Conservation (phyloP, 2,329 filamentous ascomycete species). For the Diaporthe citrichinensis region DNA sequence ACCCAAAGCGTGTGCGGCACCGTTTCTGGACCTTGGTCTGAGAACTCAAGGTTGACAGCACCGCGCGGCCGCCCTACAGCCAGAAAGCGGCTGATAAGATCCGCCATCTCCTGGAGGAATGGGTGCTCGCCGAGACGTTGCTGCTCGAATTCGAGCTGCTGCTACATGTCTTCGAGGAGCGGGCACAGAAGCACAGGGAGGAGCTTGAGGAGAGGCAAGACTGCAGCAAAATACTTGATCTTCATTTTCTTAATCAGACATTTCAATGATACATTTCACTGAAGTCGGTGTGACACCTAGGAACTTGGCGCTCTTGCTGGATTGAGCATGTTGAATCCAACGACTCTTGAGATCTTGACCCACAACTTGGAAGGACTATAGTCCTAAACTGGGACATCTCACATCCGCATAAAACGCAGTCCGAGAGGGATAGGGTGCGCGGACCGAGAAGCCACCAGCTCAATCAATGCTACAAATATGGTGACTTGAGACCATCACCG, state of each 20-base stretch:
- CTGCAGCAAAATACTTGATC: too few species aligned
- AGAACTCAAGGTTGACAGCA: not conserved
- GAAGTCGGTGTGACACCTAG: too few species aligned
- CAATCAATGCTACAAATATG: not conserved
- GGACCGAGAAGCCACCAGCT: not conserved
- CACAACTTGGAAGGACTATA: too few species aligned
- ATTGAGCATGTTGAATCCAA: too few species aligned
- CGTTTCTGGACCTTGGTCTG: not conserved
- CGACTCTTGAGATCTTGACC: too few species aligned
- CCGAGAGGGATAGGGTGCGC: too few species aligned
- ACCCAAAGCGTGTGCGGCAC: not conserved
- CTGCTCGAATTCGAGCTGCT: slow-evolving; percentile 29
- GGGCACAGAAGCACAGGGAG: not conserved
- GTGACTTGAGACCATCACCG: not conserved
- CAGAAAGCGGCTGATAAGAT: not conserved
- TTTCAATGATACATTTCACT: too few species aligned
- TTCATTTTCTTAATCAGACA: too few species aligned
- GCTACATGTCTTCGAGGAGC: not conserved
- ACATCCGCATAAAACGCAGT: too few species aligned
- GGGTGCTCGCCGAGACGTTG: not conserved
- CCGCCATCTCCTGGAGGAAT: not conserved
- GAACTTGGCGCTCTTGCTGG: too few species aligned
- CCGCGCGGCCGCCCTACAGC: not conserved
- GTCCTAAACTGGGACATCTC: too few species aligned
- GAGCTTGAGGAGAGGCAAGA: not conserved